Percentiles rank a stretch among this genome's conserved stretches.
These are phyloP conservation scores for Penicillium lagena DNA, from an alignment of 495 filamentous ascomycete species.

Conservation along the genomic window DNA sequence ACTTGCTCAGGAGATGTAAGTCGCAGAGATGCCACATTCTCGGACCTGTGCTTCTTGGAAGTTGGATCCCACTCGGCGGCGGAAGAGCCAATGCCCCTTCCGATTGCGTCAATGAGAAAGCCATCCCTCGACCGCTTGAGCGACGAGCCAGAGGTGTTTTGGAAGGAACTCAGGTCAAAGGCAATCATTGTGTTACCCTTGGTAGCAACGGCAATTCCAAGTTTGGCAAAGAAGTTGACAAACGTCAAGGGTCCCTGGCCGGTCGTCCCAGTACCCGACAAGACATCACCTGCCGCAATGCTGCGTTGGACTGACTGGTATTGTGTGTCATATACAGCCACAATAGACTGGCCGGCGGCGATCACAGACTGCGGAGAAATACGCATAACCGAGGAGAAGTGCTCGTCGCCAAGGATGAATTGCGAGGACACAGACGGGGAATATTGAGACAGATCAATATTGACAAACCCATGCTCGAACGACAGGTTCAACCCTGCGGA, in stretches of 20 bases:
- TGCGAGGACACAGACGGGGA: constrained; percentile 33
- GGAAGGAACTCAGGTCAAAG: constrained; percentile 57
- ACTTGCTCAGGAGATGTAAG: constrained; percentile 28
- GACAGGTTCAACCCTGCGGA: constrained; percentile 39
- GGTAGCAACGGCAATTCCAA: constrained; percentile 55
- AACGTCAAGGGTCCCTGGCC: constrained; percentile 28
- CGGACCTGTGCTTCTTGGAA: constrained; percentile 30
- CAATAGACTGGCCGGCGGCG: constrained; percentile 36
- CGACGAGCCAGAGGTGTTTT: constrained; percentile 31
- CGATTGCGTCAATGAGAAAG: constrained; percentile 64
- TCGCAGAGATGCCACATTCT: constrained; percentile 22
- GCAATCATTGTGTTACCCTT: constrained; percentile 50
- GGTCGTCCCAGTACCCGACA: constrained; percentile 13
- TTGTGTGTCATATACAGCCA: constrained; percentile 58
- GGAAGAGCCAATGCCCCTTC: constrained; percentile 43
- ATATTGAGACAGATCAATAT: constrained; percentile 41
- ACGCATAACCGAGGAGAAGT: constrained; percentile 40
- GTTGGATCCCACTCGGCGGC: constrained; percentile 25
- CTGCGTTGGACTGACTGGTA: constrained; percentile 57
- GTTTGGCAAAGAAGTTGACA: constrained; percentile 54
- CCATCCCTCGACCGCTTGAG: constrained; percentile 59
- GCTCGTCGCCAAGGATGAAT: constrained; percentile 31
- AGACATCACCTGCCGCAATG: constrained; percentile 42
- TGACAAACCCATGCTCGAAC: constrained; percentile 36
- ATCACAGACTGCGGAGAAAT: constrained; percentile 40